Evolutionary conservation across 2,329 filamentous ascomycete species (phyloP).

Genomic region (Colletotrichum camelliae): DNA sequence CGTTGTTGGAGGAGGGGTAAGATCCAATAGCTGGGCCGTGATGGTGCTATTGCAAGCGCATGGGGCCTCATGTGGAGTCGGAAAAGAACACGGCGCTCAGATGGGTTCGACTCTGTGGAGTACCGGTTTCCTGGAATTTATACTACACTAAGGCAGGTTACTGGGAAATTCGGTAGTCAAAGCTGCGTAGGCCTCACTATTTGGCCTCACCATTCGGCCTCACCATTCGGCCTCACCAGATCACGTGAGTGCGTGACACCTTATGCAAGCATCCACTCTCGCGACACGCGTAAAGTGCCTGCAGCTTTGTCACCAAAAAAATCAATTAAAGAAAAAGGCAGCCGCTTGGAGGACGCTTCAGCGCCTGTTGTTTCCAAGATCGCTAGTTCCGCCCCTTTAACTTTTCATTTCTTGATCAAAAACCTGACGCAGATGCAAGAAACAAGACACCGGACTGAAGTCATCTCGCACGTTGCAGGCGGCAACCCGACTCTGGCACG

Average conservation of each 20-base stretch:
- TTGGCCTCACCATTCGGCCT: neutral
- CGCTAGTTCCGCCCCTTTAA: neutral
- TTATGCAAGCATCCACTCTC: neutral
- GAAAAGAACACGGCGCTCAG: neutral
- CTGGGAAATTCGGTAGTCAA: neutral
- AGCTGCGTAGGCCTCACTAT: neutral
- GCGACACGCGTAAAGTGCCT: constrained; percentile 14
- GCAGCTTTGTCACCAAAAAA: neutral
- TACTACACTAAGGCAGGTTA: neutral
- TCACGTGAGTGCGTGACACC: constrained; percentile 19
- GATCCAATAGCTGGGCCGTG: neutral
- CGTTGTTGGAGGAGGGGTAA: neutral
- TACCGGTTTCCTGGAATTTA: neutral
- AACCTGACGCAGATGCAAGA: neutral
- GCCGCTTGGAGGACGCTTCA: neutral
- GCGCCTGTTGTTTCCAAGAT: neutral
- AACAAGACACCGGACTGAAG: neutral
- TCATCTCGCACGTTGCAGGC: constrained; percentile 2
- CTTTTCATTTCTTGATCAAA: neutral
- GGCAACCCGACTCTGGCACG: neutral
- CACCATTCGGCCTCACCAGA: neutral
- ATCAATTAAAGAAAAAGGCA: constrained; percentile 6
- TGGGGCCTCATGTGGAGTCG: neutral
- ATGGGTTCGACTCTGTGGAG: neutral
- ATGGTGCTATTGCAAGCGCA: neutral